Evolutionary conservation across 495 filamentous ascomycete genomes (phyloP), one percentile per base, ranked within the genome.

Genomic region (Penicillium ucsense): DNA sequence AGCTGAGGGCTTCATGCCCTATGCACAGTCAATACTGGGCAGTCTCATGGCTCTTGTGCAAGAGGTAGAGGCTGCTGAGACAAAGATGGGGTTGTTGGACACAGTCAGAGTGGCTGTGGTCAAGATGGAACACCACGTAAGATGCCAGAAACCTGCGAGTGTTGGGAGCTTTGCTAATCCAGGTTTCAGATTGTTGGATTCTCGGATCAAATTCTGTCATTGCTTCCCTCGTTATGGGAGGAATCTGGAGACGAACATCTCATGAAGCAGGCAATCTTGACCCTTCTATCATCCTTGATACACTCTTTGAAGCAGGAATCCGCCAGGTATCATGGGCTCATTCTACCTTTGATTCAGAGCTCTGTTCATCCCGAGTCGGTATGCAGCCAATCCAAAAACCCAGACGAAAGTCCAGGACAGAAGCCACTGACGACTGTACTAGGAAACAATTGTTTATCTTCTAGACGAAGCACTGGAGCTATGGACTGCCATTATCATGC

Each of bases 201-300:
- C 56, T 85, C 89, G 2, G 84, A 94, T 49, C 73, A 79, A 41
- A 85, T 98, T 27, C 80, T 98, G 49, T 67, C 77, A 4, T 74
- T 88, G 20, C 72, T 97, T n/a, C 88, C 89, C 3, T 74, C 78
- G 1, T 71, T 96, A 8, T 98, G 92, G 92, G 82, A 86, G 46
- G 77, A 80, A 20, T 83, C 84, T 5, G 87, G 82, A 7, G 82
- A 84, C 37, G 83, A 92, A 60, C 82, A 90, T 64, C 72, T 90
- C 41, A 84, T 96, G 78, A 96, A 96, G 66, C 88, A 95, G 65
- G 80, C 85, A 1, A 86, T 96, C 38, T 73, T 97, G n/a, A 83
- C 81, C 4, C 80, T 95, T 33, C 77, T 95, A 27, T 74, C 84
- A 1, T 81, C 86, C 4, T 69, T 98, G 31, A 83, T 94, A 11